Conservation (phyloP, 257 asterid genomes). For the Solanum sejunctum region DNA sequence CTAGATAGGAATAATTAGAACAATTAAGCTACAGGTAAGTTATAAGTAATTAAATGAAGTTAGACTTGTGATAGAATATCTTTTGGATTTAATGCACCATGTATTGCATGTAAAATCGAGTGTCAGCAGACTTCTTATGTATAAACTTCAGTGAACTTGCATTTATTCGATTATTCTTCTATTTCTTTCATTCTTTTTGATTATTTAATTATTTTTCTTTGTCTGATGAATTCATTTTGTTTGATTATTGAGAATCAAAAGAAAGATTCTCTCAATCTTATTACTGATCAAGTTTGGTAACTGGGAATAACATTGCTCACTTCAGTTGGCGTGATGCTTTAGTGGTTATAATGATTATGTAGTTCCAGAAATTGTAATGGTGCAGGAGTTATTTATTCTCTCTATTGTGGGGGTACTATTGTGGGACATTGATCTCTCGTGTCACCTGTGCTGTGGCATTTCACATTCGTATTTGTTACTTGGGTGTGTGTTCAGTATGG, state of each 20-base stretch:
- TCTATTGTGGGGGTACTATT: neutral
- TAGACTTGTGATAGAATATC: neutral
- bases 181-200: neutral
- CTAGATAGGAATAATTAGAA: neutral
- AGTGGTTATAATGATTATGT: neutral
- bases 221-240: neutral
- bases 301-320: neutral
- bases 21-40: neutral
- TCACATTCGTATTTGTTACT: neutral
- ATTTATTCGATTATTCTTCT: neutral
- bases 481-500: too few species aligned
- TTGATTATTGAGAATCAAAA: neutral
- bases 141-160: neutral
- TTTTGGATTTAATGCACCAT: neutral
- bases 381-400: neutral
- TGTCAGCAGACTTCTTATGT: neutral
- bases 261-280: neutral
- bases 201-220: neutral
- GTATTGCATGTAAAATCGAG: neutral
- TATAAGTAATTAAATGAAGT: neutral
- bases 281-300: neutral
- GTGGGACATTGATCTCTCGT: neutral
- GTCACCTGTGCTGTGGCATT: neutral
- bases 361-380: neutral
- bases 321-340: neutral